Evolutionary conservation across 106 monocot species (phyloP), one percentile per base, ranked within the genome.

Genomic region (Dendrobium chrysotoxum): DNA sequence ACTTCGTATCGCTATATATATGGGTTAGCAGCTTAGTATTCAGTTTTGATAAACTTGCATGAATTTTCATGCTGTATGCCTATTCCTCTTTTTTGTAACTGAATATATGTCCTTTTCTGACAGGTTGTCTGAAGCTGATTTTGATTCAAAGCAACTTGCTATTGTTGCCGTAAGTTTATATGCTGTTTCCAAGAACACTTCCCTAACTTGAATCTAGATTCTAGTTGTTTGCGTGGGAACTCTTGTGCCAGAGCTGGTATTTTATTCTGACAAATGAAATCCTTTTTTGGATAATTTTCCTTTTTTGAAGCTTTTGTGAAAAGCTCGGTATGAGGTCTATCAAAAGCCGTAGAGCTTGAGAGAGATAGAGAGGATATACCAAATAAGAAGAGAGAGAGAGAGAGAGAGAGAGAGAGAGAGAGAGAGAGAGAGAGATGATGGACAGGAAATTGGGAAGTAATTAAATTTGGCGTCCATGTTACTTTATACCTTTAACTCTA

Each of bases 1-100:
- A 90, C 87, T 61, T 93, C 99, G 10, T 99, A 87, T 86, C 91
- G 93, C 54, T 75, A 92, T 79, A 87, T 95, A 83, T 95, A 99
- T 23, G 93, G 99, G 99, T 98, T 65, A 20, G 84, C 40, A 77
- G 40, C 39, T 35, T 82, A 55, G 21, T 5, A 20, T 78, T 78
- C 20, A 4, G 5, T 67, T 79, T 81, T 38, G 5, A 72, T 54
- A 77, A 41, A 28, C 26, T 20, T 72, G 25, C 30, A 21, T 61
- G 61, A n/a, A 20, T 6, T 61, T 6, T 23, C 21, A n/a, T 61
- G 23, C 20, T 25, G 7, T 40, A 44, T n/a, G 26, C 11, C 45
- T 70, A 23, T 7, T 75, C 12, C 58, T 74, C 26, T 58, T 31
- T 66, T 53, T 28, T 6, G 16, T 66, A n/a, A 40, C 15, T 31